A percentile compares a stretch with the other conserved stretches of the same genome.
Evolutionary conservation across 768 basidiomycete genomes (phyloP).

Genomic region (Boletus patriciae): DNA sequence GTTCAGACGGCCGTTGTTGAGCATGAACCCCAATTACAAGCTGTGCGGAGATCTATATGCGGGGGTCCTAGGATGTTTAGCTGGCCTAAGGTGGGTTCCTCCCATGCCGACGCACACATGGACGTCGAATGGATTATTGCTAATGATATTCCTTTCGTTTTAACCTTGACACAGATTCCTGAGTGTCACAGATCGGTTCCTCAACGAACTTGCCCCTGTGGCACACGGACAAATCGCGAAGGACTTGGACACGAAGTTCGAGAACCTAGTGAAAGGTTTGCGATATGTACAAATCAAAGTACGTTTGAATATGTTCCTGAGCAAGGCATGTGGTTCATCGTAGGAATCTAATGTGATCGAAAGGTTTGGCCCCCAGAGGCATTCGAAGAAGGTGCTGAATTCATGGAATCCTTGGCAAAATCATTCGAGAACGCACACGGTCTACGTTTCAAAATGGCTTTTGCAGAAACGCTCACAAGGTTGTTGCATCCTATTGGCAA

Average conservation of each 20-base stretch:
- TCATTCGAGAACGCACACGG: slow-evolving; percentile 86
- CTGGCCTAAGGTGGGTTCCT: slow-evolving; percentile 66
- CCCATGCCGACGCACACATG: background rate
- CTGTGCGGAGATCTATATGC: slow-evolving; percentile 83
- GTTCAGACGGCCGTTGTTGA: slow-evolving; percentile 63
- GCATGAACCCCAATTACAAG: slow-evolving; percentile 72
- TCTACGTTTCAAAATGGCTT: slow-evolving; percentile 74
- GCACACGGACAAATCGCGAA: slow-evolving; percentile 74
- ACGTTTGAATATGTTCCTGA: slow-evolving; percentile 2
- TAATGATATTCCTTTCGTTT: background rate
- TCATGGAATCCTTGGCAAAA: slow-evolving; percentile 79
- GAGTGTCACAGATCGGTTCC: slow-evolving; percentile 90
- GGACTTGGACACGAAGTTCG: slow-evolving; percentile 78
- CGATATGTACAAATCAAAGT: slow-evolving; percentile 83
- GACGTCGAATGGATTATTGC: background rate
- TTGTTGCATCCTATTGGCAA: slow-evolving; percentile 88
- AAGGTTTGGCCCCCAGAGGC: slow-evolving; percentile 93
- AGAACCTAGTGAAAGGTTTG: slow-evolving; percentile 80
- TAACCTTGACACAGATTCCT: slow-evolving; percentile 57
- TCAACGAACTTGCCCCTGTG: slow-evolving; percentile 74
- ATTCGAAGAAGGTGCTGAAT: slow-evolving; percentile 92
- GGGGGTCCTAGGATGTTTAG: slow-evolving; percentile 78
- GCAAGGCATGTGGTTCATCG: background rate
- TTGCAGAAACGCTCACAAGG: slow-evolving; percentile 76
- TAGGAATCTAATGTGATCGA: background rate